These are phyloP conservation scores for Hemisphaericaspora subhashii DNA, from an alignment of 1,139 yeast species.

Conservation along the genomic window DNA sequence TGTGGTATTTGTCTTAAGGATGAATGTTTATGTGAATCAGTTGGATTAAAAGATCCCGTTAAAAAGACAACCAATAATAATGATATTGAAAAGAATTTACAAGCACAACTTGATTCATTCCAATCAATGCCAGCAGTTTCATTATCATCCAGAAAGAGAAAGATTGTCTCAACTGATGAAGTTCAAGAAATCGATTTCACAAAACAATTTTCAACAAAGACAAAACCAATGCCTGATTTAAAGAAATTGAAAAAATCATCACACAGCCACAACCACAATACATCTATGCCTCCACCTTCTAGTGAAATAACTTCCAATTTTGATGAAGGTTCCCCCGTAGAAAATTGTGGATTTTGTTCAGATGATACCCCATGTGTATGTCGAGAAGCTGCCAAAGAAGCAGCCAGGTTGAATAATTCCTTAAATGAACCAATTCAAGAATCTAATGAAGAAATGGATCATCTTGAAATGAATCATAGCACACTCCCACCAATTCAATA, in stretches of 20 bases:
- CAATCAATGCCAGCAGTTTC: slow-evolving; percentile 66
- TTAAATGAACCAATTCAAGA: slow-evolving; percentile 21
- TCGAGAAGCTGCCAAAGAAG: slow-evolving; percentile 74
- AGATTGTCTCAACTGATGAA: slow-evolving; percentile 15
- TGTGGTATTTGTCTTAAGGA: slow-evolving; percentile 73
- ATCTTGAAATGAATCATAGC: slow-evolving; percentile 21
- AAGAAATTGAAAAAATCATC: slow-evolving; percentile 19
- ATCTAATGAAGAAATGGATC: slow-evolving; percentile 15
- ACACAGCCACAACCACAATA: too few species aligned
- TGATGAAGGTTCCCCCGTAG: slow-evolving; percentile 56
- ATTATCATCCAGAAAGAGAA: slow-evolving; percentile 34
- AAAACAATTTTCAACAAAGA: slow-evolving; percentile 31
- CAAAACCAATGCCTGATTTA: slow-evolving; percentile 43
- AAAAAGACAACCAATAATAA: slow-evolving; percentile 1
- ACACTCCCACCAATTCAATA: slow-evolving; percentile 39
- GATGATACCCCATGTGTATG: slow-evolving; percentile 93
- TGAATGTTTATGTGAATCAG: slow-evolving; percentile 66
- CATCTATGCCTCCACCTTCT: background rate
- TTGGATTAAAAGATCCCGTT: slow-evolving; percentile 48
- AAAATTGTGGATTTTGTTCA: slow-evolving; percentile 89
- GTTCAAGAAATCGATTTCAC: slow-evolving; percentile 57
- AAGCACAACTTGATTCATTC: slow-evolving; percentile 40
- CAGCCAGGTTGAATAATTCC: slow-evolving; percentile 36
- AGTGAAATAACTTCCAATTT: slow-evolving; percentile 19
- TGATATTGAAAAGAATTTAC: slow-evolving; percentile 17